These are phyloP conservation scores for California macrophylla DNA, from an alignment of 441 rosid species.

Conservation along the genomic window DNA sequence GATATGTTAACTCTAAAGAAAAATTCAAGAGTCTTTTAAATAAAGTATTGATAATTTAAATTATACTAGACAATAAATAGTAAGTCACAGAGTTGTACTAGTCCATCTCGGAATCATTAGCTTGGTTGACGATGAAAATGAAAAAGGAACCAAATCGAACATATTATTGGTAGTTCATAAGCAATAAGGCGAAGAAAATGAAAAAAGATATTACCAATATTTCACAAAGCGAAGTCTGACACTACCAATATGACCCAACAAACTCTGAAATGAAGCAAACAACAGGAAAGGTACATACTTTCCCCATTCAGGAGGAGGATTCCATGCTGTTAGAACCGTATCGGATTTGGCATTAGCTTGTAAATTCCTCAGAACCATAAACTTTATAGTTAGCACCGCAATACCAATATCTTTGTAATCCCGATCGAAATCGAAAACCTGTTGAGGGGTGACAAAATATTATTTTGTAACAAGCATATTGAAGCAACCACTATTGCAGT, in stretches of 20 bases:
- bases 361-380: conserved; percentile 72
- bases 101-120: neutral
- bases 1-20: neutral
- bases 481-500: neutral
- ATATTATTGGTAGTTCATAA: conserved; percentile 6
- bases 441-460: conserved; percentile 15
- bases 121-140: neutral
- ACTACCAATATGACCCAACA: neutral
- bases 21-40: neutral
- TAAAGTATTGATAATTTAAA: neutral
- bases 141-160: neutral
- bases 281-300: conserved; percentile 40
- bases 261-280: conserved; percentile 11
- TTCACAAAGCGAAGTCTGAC: neutral
- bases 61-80: neutral
- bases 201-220: neutral
- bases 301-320: conserved; percentile 99
- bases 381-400: conserved; percentile 78
- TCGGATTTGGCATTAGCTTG: conserved; percentile 72
- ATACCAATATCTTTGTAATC: conserved; percentile 94
- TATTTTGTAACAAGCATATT: conserved; percentile 10
- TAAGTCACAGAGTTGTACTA: neutral
- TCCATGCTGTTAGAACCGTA: conserved; percentile 89
- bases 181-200: neutral
- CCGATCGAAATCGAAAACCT: conserved; percentile 94